A percentile compares a stretch with the other conserved stretches of the same genome.
These are phyloP conservation scores for Sphagnum fallax DNA, from an alignment of 228 moss, liverwort and hornwort genomes.

Conservation along the genomic window DNA sequence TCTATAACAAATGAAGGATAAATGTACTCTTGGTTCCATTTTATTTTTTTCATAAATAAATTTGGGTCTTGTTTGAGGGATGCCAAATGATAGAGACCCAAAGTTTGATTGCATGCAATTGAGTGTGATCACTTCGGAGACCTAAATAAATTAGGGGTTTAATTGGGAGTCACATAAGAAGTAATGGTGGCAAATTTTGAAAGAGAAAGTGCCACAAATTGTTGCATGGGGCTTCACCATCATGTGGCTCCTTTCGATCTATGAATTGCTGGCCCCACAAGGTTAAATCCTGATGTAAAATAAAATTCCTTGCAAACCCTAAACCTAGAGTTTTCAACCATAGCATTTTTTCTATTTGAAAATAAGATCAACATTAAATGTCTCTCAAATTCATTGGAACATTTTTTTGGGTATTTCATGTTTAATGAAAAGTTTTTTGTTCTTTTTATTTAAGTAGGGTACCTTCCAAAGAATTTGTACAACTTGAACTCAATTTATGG, in stretches of 20 bases:
- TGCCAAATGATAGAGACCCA: too few species aligned
- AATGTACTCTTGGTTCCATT: too few species aligned
- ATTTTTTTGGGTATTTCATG: too few species aligned
- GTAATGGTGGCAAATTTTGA: slow-evolving; percentile 63
- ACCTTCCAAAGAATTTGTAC: slow-evolving; percentile 81
- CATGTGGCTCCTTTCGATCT: slow-evolving; percentile 77
- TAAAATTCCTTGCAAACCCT: too few species aligned
- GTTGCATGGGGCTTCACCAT: slow-evolving; percentile 73
- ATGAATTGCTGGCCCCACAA: slow-evolving; percentile 76
- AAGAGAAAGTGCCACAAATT: slow-evolving; percentile 59
- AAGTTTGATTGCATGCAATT: too few species aligned
- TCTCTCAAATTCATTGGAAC: too few species aligned
- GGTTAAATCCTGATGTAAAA: slow-evolving; percentile 23
- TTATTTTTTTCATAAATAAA: too few species aligned
- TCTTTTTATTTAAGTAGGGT: slow-evolving; percentile 27
- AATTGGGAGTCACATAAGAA: slow-evolving; percentile 90
- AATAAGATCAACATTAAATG: too few species aligned
- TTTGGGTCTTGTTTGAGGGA: too few species aligned
- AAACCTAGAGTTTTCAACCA: too few species aligned
- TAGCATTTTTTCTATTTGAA: too few species aligned
- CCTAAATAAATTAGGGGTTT: slow-evolving; percentile 59
- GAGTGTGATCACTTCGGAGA: neutral
- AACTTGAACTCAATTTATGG: slow-evolving; percentile 77
- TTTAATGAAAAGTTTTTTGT: neutral
- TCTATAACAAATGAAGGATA: too few species aligned